Base-by-base conservation (phyloP, 2,329 filamentous ascomycete species). In the Scopulariopsis brevicaulis region DNA sequence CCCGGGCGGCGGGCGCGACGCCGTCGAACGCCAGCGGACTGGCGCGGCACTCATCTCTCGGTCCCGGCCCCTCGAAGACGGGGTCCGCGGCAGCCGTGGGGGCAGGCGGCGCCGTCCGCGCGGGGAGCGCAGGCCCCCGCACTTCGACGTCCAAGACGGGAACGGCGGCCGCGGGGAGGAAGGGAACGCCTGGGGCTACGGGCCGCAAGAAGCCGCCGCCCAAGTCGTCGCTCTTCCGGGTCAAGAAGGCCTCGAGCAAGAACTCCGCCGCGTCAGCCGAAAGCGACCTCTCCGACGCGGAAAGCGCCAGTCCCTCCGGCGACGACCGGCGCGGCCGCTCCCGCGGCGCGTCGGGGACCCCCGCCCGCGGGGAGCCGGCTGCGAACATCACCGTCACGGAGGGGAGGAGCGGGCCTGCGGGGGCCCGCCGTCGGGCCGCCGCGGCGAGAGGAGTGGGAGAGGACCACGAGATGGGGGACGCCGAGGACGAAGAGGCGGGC, bases 401-500 rank as follows among this genome's bases (percentile, higher is more conserved):
- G 28, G 43, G 32, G 14, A 46, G 43, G 15, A 12, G 35, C 34
- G 32, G 53, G n/a, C 11, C 22, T 2, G 56, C 53, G 37, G 55
- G 50, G 6, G 58, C 34, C 3, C 73, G 77, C 35, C 40, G 40
- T 7, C 14, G 40, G 18, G 40, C 40, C 5, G 11, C 14, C 10
- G 15, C 28, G 28, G 8, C 28, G 28, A 32, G 28, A 32, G 28
- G 28, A 8, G 28, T n/a, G 11, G 40, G 40, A 3, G 74, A 77
- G 57, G 77, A 85, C 63, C 83, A 82, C 65, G 68, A 72, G 60
- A 72, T 82, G 64, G 79, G 79, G 32, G 79, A 78, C 58, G 79
- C 74, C 10, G 77, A 83, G 24, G 84, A 86, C 35, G 86, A 90
- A 55, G 87, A 90, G 58, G 86, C 86, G 50, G 84, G 84, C 58